Conservation (phyloP, 2,329 filamentous ascomycete species). For the Apiospora marii region DNA sequence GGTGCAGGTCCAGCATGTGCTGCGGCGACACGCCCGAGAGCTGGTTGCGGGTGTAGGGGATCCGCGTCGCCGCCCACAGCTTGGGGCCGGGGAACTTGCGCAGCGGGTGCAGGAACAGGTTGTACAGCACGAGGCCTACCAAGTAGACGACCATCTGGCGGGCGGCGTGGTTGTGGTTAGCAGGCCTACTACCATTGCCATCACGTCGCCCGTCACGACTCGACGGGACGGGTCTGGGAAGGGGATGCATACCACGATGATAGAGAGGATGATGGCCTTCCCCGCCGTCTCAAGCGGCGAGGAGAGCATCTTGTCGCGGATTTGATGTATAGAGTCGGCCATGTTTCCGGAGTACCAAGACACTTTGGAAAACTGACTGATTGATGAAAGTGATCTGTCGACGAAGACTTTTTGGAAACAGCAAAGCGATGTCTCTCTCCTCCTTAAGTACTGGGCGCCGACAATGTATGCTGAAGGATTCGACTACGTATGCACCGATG, state of each 20-base stretch:
- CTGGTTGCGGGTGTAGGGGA: constrained; percentile 23
- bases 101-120: constrained; percentile 36
- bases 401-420: not conserved
- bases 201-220: not conserved
- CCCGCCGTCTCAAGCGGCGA: not conserved
- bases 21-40: constrained; percentile 26
- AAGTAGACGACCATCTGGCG: not conserved
- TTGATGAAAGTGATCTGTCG: not conserved
- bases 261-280: not conserved
- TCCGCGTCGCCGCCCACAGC: constrained; percentile 27
- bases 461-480: not conserved
- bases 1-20: constrained; percentile 18
- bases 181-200: not conserved
- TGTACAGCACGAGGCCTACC: constrained; percentile 27
- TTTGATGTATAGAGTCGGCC: not conserved
- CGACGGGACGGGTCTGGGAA: too few species aligned
- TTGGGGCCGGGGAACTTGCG: constrained; percentile 34
- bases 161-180: not conserved
- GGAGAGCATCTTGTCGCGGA: not conserved
- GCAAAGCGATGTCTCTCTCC: not conserved
- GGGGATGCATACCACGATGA: not conserved
- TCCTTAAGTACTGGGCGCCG: not conserved
- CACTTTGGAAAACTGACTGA: not conserved
- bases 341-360: not conserved
- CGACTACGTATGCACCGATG: not conserved